Conservation (phyloP, 73 alveolate genomes). For the Stentor coeruleus region DNA sequence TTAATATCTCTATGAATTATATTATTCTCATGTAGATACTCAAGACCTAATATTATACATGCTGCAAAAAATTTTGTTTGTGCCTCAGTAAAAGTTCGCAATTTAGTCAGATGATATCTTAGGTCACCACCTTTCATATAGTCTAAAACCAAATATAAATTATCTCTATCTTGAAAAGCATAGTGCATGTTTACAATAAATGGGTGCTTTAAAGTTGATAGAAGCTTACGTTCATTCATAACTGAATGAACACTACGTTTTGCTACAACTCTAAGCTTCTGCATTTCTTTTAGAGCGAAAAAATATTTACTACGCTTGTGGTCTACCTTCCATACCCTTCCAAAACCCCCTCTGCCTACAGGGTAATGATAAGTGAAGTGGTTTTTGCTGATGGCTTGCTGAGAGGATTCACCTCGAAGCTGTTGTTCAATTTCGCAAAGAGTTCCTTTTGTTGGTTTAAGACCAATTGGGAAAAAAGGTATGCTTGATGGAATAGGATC, state of each 20-base stretch:
- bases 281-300: no score
- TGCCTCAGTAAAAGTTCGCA: conserved; percentile 32
- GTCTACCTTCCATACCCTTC: no score
- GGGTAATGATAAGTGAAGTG: conserved; percentile 44
- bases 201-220: conserved; percentile 34
- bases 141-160: conserved; percentile 28
- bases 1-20: conserved; percentile 32
- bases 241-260: conserved; percentile 40
- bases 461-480: no score
- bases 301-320: no score
- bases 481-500: no score
- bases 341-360: conserved; percentile 91
- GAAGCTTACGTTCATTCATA: conserved; percentile 41
- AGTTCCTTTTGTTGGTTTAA: no score
- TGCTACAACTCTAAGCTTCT: conserved; percentile 41
- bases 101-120: conserved; percentile 28
- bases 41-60: conserved; percentile 26
- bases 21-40: conserved; percentile 29
- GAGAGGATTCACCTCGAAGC: no score
- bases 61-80: conserved; percentile 41
- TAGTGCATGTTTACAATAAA: conserved; percentile 33
- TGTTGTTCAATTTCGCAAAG: no score
- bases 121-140: conserved; percentile 44
- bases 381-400: conserved; percentile 35
- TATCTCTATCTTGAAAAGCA: conserved; percentile 33